Evolutionary conservation across 768 basidiomycete genomes (phyloP), one percentile per base, ranked within the genome.

Genomic region (Naganishia onofrii): DNA sequence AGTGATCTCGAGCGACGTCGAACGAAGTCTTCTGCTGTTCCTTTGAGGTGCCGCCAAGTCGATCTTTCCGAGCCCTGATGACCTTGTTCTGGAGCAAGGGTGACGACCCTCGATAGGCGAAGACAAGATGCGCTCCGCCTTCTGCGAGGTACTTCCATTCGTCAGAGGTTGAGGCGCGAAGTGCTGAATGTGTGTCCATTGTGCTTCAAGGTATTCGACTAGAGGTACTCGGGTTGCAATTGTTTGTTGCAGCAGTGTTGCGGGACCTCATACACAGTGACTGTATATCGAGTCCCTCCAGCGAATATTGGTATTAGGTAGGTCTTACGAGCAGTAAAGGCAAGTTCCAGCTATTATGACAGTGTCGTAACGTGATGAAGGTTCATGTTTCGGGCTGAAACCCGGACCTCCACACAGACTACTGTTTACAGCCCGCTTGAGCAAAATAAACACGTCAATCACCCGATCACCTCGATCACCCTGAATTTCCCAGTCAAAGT

Each of bases 71-170:
- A 67, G 97, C 82, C 12, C 94, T 87, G 29, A 98, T 84, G 0
- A 91, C 89, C 48, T 83, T 90, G 12, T 87, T 86, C 63, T 84
- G 80, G 77, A 63, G 60, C 10, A 29, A 44, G 15, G 42, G 60
- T 9, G 60, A 63, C 46, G 38, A 15, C 0, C 93, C 91, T 12
- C 76, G 73, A 77, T 94, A 95, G 9, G 90, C 87, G 80, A 93
- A 91, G 19, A 97, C 92, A 74, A 92, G 87, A 7, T 91, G 90
- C 23, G 92, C 90, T 23, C 90, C 92, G n/a, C 95, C 95, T 83
- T 97, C 95, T 0, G 92, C 88, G 26, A 92, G 82, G 77, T 97
- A 98, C 72, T 78, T 82, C 93, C 94, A 98, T 79, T 63, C 23
- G 38, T 26, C n/a, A 10, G 60, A 42, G 4, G 36, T 21, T 3